Evolutionary conservation across 371 early-diverging fungal genomes (phyloP).

Genomic region (Mucor indicus): DNA sequence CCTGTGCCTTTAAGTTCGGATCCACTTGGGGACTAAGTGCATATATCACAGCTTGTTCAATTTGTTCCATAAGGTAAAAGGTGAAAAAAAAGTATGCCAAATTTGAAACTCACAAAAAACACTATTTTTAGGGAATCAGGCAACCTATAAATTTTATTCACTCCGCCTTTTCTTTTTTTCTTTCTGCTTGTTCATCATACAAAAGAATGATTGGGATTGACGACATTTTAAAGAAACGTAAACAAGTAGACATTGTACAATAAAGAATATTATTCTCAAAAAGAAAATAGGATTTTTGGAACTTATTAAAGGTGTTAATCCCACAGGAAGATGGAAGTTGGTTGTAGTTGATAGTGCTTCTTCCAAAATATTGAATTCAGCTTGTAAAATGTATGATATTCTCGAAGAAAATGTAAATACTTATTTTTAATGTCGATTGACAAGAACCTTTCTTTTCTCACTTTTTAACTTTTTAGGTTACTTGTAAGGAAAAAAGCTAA

Average conservation of each 20-base stretch:
- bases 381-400: constrained; percentile 90
- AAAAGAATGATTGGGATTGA: constrained; percentile 41
- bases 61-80: constrained; percentile 87
- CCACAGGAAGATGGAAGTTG: constrained; percentile 81
- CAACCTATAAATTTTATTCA: too few species aligned
- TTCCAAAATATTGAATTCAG: constrained; percentile 79
- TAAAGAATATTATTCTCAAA: neutral
- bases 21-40: constrained; percentile 74
- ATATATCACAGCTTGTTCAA: constrained; percentile 82
- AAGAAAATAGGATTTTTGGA: constrained; percentile 63
- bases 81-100: too few species aligned
- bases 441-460: neutral
- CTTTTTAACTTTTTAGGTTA: constrained; percentile 22
- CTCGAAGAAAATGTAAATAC: constrained; percentile 90
- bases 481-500: constrained; percentile 17
- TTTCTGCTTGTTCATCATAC: neutral
- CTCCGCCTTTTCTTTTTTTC: neutral
- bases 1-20: constrained; percentile 72
- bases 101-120: too few species aligned
- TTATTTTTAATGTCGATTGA: neutral
- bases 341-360: constrained; percentile 88
- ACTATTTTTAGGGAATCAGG: too few species aligned
- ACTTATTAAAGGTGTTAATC: constrained; percentile 66
- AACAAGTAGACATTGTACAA: neutral
- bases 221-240: constrained; percentile 39